These are phyloP conservation scores for Adiantum capillusveneris DNA, from an alignment of 75 land plant species.

Conservation along the genomic window DNA sequence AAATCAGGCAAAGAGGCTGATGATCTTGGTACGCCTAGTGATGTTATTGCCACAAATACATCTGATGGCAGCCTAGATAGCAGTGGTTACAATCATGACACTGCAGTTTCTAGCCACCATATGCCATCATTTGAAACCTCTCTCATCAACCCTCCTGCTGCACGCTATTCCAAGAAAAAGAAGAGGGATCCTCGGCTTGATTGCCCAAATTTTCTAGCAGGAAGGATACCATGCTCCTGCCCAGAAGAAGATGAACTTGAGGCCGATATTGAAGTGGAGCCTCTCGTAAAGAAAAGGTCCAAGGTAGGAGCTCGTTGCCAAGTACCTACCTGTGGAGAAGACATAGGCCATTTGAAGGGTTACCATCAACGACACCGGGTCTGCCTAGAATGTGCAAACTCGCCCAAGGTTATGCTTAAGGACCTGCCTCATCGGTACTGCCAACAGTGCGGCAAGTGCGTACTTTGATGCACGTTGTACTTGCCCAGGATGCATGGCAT, in stretches of 20 bases:
- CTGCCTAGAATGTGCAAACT: conserved; percentile 75
- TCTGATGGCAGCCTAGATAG: not conserved
- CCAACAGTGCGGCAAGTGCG: conserved; percentile 99
- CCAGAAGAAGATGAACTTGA: conserved; percentile 70
- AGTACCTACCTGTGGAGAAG: conserved; percentile 76
- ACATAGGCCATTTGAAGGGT: conserved; percentile 77
- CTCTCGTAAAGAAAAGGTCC: conserved; percentile 35
- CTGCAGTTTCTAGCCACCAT: not conserved
- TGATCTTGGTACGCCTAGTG: not conserved
- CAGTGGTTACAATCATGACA: not conserved
- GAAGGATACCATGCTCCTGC: conserved; percentile 91
- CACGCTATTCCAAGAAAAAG: conserved; percentile 17
- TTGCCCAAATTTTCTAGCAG: conserved; percentile 84
- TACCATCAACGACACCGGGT: conserved; percentile 90
- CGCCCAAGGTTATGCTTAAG: conserved; percentile 50
- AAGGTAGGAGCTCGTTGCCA: conserved; percentile 54
- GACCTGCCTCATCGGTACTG: conserved; percentile 72
- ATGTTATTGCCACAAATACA: not conserved
- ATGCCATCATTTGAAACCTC: not conserved
- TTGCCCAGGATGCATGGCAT: no score
- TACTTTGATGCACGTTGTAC: not conserved
- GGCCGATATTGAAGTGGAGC: conserved; percentile 14
- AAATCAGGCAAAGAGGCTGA: not conserved
- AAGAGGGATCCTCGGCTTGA: conserved; percentile 78
- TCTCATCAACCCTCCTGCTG: not conserved